Evolutionary conservation across 768 basidiomycete species (phyloP), one percentile per base, ranked within the genome.

Genomic region (Trametes sanguinea): DNA sequence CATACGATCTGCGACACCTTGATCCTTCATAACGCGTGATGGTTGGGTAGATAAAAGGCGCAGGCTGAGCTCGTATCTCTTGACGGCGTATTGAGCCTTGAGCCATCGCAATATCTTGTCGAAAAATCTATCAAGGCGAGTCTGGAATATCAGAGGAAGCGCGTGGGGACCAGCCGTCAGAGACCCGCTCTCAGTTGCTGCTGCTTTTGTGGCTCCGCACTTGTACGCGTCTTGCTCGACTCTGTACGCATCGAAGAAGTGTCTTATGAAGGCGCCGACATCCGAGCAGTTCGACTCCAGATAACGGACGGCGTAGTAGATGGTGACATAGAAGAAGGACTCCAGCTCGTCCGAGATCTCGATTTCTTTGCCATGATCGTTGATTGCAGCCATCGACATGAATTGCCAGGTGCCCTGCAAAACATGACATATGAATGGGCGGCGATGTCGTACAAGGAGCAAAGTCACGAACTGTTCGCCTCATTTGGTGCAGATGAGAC

Each of bases 331-430:
- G 37, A 69, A 35, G 51, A 69, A 64, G 0, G 66, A 57, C 47
- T 69, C 68, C 10, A 69, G 48, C 44, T 69, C 68, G 53, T 69
- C 68, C 6, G 60, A 44, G 0, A 67, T 32, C 29, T 54, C 54
- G 13, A 51, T 42, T 1, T 55, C 56, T 32, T 60, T 56, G 40
- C 43, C n/a, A 3, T 64, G 65, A 11, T 63, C 43, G 33, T 58
- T 16, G 30, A 66, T 58, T 2, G 57, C 47, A 13, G 51, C 17
- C 16, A 52, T 54, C 6, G 68, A 66, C 43, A 58, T 57, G 61
- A 63, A 69, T 16, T 61, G 61, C 67, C 61, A 65, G 1, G 69
- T 68, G 6, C 69, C 69, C 68, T 69, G 30, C 10, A 22, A 17
- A 14, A 27, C 11, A 33, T 17, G 3, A 17, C 22, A 3, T 7